Evolutionary conservation across 768 basidiomycete genomes (phyloP), one percentile per base, ranked within the genome.

Genomic region (Russula dissimulans): DNA sequence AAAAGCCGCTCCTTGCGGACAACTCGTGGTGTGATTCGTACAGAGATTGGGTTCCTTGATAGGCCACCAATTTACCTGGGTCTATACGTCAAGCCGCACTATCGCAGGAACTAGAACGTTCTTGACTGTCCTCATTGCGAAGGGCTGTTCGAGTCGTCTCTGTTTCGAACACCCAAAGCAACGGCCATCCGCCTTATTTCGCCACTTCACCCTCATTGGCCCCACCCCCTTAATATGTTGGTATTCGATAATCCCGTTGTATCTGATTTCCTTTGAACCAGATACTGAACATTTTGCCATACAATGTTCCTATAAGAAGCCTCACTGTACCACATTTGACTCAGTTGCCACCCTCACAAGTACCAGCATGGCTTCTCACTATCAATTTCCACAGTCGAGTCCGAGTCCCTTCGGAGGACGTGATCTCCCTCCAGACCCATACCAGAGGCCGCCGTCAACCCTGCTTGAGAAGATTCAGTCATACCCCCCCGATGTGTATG

Each of bases 291-390:
- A 15, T 42, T 9, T 17, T 9, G 32, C 22, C 22, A 26, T 26
- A 26, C 34, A 7, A 8, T 14, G 17, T 39, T 12, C 5, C 51
- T 62, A 57, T 62, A 62, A 54, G 41, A 62, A 38, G 45, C 17
- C 18, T 32, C 1, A 14, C 31, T 11, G 18, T 18, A 11, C 11
- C 15, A 38, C 38, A 38, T 26, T 52, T 31, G 29, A 45, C 17
- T 0, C 10, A 50, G 15, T 44, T 45, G 44, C 39, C 17, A 15
- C 38, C 38, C 22, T 53, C 39, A 34, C 60, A 45, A 49, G 22
- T 29, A 56, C 44, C 14, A 57, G 10, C 31, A 62, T 62, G 60
- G 26, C 43, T 17, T 34, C 51, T 22, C 43, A 57, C 45, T 61
- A 61, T 52, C 31, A 44, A 5, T 9, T 10, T 5, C 51, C 32